phyloP scores from a whole-genome alignment of 352 stramenopile genomes.

The Phytophthora cactorum region DNA sequence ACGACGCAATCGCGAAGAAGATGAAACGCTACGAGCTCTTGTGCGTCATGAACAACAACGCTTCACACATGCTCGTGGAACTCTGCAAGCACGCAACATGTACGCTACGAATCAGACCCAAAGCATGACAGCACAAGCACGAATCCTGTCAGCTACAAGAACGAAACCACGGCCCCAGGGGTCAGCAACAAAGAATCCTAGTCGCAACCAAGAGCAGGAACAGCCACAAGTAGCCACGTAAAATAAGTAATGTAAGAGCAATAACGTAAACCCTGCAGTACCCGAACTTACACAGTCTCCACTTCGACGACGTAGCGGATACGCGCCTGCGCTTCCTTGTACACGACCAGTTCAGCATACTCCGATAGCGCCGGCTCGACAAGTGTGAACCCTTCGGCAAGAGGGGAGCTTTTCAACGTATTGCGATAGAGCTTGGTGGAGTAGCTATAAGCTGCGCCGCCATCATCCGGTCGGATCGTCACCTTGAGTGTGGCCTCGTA shows the following conservation, averaged over 20 bases:
- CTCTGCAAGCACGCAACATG: constrained; percentile 67
- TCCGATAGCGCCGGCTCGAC: constrained; percentile 26
- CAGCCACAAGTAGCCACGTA: constrained; percentile 10
- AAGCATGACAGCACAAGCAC: constrained; percentile 41
- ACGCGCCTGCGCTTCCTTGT: constrained; percentile 71
- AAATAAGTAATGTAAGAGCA: neutral
- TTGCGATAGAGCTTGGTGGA: constrained; percentile 64
- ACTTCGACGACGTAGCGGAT: constrained; percentile 86
- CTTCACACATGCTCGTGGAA: constrained; percentile 57
- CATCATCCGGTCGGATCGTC: constrained; percentile 23
- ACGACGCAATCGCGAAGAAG: constrained; percentile 53
- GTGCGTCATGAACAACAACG: constrained; percentile 71
- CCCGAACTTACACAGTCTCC: constrained; percentile 32
- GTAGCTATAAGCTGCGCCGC: constrained; percentile 36
- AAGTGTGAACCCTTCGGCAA: constrained; percentile 25
- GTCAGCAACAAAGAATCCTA: neutral
- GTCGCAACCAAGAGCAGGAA: constrained; percentile 34
- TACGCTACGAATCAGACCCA: constrained; percentile 68
- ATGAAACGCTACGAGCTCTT: constrained; percentile 62
- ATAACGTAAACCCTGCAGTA: neutral
- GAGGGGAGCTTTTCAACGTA: constrained; percentile 22
- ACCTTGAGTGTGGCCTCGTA: constrained; percentile 40
- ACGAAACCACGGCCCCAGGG: constrained; percentile 16
- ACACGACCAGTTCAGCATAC: constrained; percentile 79
- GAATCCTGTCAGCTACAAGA: constrained; percentile 18